Conservation (phyloP, 768 basidiomycete species). For the Coprinopsis cinerea region DNA sequence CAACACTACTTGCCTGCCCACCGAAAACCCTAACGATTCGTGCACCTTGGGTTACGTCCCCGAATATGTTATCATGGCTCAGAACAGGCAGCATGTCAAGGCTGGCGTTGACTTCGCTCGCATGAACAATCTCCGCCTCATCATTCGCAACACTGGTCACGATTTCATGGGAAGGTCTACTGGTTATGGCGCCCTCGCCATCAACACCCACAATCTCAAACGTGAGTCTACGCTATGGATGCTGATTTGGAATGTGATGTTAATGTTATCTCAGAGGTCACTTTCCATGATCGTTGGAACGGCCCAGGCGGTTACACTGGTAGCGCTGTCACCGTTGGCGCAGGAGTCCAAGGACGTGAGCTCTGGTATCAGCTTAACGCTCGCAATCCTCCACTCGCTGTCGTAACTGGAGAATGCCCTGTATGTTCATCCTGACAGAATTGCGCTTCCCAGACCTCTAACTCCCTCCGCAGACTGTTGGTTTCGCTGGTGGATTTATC, state of each 20-base stretch:
- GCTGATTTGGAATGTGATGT: too few species aligned
- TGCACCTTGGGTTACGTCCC: constrained; percentile 10
- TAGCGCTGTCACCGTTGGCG: constrained; percentile 15
- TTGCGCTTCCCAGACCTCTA: background rate
- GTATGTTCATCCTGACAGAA: background rate
- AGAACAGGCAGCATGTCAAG: constrained; percentile 12
- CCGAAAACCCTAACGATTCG: background rate
- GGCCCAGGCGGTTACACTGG: constrained; percentile 11
- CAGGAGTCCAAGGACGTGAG: constrained; percentile 14
- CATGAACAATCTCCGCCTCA: constrained; percentile 16
- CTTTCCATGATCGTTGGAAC: constrained; percentile 12
- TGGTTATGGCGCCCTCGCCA: background rate
- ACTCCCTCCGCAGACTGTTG: constrained; percentile 21
- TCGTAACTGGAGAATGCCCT: constrained; percentile 14
- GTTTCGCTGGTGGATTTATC: constrained; percentile 31
- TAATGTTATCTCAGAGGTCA: background rate
- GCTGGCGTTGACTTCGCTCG: constrained; percentile 16
- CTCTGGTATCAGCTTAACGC: constrained; percentile 6
- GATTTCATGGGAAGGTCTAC: constrained; percentile 11
- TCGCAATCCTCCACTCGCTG: constrained; percentile 4
- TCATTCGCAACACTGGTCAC: constrained; percentile 20
- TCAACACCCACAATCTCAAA: constrained; percentile 16
- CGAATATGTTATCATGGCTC: constrained; percentile 16
- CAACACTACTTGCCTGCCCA: constrained; percentile 14
- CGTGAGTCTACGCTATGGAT: constrained; percentile 14